Percentiles rank a stretch among this genome's conserved stretches.
phyloP scores from a whole-genome alignment of 176 grass and related monocot genomes.

The Aegilops sharonensis region DNA sequence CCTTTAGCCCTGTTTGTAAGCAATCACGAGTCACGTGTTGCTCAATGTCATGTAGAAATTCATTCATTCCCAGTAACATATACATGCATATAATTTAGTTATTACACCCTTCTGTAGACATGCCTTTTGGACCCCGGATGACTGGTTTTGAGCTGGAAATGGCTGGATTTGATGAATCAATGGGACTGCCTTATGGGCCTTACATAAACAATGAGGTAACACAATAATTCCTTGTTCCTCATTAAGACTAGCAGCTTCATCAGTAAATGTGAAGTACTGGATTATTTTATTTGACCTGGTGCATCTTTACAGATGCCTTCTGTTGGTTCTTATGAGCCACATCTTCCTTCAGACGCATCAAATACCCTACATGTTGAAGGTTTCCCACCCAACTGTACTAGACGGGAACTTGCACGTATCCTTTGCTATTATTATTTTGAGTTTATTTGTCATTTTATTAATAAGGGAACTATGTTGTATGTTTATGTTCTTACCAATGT shows the following conservation, averaged over 20 bases:
- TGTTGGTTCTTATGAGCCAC: constrained; percentile 5
- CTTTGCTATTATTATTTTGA: constrained; percentile 22
- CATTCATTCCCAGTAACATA: neutral
- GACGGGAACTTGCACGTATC: constrained; percentile 75
- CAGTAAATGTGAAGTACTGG: neutral
- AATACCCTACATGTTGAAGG: too few relatives aligned
- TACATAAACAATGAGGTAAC: constrained; percentile 64
- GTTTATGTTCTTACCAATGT: neutral
- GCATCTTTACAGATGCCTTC: constrained; percentile 33
- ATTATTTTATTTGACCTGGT: neutral
- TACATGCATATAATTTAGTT: neutral
- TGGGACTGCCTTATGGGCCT: constrained; percentile 51
- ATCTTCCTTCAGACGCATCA: neutral
- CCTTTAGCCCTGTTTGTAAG: too few relatives aligned
- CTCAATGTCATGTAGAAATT: neutral
- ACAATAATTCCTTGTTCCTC: neutral
- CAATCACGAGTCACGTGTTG: neutral
- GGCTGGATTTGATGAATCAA: constrained; percentile 41
- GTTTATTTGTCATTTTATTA: neutral
- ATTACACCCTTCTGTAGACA: constrained; percentile 40
- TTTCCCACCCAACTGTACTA: constrained; percentile 38
- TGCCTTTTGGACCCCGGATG: constrained; percentile 26
- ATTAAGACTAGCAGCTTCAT: neutral
- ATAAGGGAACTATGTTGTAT: neutral
- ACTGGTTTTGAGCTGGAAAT: constrained; percentile 18